Percentiles rank a stretch among this genome's conserved stretches.
Conservation (phyloP, 176 grass and related monocot species). For the Alloteropsis semialata region DNA sequence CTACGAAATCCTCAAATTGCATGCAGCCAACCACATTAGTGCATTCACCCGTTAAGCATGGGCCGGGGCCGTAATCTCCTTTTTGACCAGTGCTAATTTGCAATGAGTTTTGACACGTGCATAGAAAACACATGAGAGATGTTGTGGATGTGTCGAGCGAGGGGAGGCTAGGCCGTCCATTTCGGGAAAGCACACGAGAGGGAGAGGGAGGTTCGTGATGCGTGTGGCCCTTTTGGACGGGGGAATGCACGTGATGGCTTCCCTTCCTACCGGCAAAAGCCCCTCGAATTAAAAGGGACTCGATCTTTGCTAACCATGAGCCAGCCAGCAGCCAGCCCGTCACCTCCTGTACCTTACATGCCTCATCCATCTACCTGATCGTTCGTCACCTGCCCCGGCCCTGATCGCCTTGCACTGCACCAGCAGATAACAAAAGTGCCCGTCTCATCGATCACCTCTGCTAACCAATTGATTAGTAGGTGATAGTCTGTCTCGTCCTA, state of each 20-base stretch:
- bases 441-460: neutral
- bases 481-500: neutral
- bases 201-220: neutral
- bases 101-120: neutral
- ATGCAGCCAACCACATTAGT: neutral
- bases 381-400: neutral
- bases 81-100: neutral
- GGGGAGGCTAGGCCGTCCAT: slow-evolving; percentile 27
- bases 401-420: neutral
- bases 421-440: slow-evolving; percentile 2
- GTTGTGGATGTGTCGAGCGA: neutral
- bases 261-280: slow-evolving; percentile 38
- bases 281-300: neutral
- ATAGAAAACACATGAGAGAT: neutral
- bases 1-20: neutral
- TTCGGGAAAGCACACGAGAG: slow-evolving; percentile 12
- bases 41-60: neutral
- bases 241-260: slow-evolving; percentile 26
- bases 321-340: neutral
- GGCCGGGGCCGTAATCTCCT: neutral
- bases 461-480: neutral
- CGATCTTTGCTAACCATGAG: neutral
- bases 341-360: slow-evolving; percentile 19
- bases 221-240: neutral
- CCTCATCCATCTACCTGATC: slow-evolving; percentile 20